Evolutionary conservation across 768 basidiomycete genomes (phyloP).

Genomic region (Mycena metata): DNA sequence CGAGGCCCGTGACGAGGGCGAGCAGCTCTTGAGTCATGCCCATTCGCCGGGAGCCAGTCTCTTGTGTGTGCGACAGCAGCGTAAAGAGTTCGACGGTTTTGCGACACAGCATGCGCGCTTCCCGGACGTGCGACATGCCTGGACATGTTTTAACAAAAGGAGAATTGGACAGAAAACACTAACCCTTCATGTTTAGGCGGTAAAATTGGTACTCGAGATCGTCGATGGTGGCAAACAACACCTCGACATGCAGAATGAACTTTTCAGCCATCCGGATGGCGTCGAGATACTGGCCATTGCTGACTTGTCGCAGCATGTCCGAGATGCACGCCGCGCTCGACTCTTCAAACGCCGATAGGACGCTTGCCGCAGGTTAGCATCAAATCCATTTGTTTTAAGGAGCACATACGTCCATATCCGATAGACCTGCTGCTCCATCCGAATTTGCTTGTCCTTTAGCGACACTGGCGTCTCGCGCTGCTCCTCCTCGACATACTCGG

Average conservation of each 20-base stretch:
- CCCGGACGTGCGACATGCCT: slow-evolving; percentile 99
- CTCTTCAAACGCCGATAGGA: slow-evolving; percentile 98
- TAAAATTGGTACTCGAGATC: slow-evolving; percentile 93
- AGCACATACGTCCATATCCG: slow-evolving; percentile 96
- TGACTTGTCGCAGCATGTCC: slow-evolving; percentile 98
- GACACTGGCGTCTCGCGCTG: slow-evolving; percentile 79
- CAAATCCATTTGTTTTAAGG: slow-evolving; percentile 15
- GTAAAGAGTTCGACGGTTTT: slow-evolving; percentile 99
- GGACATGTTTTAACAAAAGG: slow-evolving; percentile 35
- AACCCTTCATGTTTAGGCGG: slow-evolving; percentile 88
- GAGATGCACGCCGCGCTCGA: slow-evolving; percentile 99
- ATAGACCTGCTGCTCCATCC: slow-evolving; percentile 98
- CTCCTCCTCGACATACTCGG: slow-evolving; percentile 83
- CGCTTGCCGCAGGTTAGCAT: slow-evolving; percentile 57
- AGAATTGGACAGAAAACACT: slow-evolving; percentile 29
- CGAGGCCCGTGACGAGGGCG: slow-evolving; percentile 97
- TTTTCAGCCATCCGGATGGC: slow-evolving; percentile 98
- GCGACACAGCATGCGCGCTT: slow-evolving; percentile 98
- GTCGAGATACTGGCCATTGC: slow-evolving; percentile 95
- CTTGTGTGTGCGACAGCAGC: slow-evolving; percentile 94
- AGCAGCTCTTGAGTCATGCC: slow-evolving; percentile 98
- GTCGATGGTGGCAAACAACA: slow-evolving; percentile 96
- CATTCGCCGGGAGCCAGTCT: slow-evolving; percentile 90
- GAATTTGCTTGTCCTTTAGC: slow-evolving; percentile 89
- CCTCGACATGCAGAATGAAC: slow-evolving; percentile 98